Evolutionary conservation across 768 basidiomycete genomes (phyloP), one percentile per base, ranked within the genome.

Genomic region (Rhodotorula diobovata): DNA sequence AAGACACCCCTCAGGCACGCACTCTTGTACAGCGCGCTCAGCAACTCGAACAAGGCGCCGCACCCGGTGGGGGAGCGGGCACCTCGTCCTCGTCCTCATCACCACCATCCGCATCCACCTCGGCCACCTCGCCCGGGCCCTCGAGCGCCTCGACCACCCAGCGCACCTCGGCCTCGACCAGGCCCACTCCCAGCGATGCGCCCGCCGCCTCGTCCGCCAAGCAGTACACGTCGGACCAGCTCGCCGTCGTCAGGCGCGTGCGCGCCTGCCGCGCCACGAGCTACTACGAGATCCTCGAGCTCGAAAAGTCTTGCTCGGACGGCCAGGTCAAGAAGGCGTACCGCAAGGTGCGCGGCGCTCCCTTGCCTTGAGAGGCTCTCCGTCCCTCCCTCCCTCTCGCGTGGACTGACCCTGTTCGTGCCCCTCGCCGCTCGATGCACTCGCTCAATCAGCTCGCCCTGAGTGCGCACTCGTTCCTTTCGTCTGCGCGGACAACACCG

Each of bases 251-350:
- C 68, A 90, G 90, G 81, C 84, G 93, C 61, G 89, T 98, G 58
- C 85, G 89, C 77, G 79, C 83, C 41, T 98, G 95, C 84, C 91
- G 90, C 81, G 85, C 88, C 37, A 90, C 90, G 37, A 88, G 90
- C 78, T 98, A 95, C 80, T 98, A 98, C 80, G 91, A 91, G 80
- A 97, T 98, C 72, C 81, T 98, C 76, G 84, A 85, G 12, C 80
- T 93, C 71, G 86, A 89, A 81, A 87, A 84, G 80, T 88, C 88
- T 18, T 93, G 91, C 78, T 89, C 90, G 37, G 91, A 93, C 77
- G 84, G 78, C 5, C 91, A 92, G 46, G 84, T 93, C 68, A 94
- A 96, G 85, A 93, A 91, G 82, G 93, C 94, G 15, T 98, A 97
- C 84, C 86, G 93, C 65, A 98, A 96, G 87, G 93, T 95, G 66